Conservation (phyloP, 257 asterid genomes). For the Petrea volubilis region DNA sequence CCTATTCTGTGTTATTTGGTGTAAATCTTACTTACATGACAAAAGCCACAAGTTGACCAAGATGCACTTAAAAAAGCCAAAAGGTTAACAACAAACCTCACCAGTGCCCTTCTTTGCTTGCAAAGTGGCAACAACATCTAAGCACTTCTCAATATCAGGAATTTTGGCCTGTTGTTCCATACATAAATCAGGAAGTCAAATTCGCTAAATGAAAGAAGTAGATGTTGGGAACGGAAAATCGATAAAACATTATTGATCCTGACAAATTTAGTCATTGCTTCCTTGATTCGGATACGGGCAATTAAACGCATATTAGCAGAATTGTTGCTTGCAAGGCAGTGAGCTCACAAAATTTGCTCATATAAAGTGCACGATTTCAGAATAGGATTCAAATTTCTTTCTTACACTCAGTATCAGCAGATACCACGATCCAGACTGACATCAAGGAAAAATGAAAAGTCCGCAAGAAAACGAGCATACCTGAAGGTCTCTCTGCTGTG, state of each 20-base stretch:
- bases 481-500: constrained; percentile 74
- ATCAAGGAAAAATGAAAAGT: constrained; percentile 8
- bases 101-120: constrained; percentile 60
- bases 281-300: too few relatives aligned
- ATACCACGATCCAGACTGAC: not conserved
- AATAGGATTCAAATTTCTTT: not conserved
- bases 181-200: not conserved
- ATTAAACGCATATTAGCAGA: not conserved
- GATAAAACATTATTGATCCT: not conserved
- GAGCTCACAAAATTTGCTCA: not conserved
- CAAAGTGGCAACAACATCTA: constrained; percentile 61
- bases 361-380: not conserved
- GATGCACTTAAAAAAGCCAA: not conserved
- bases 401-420: not conserved
- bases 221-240: not conserved
- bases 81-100: constrained; percentile 54
- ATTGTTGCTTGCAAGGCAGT: not conserved
- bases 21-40: constrained; percentile 1
- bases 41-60: too few relatives aligned
- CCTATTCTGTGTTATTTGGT: not conserved
- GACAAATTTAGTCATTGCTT: too few relatives aligned
- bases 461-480: constrained; percentile 31
- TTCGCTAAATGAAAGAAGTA: constrained; percentile 9
- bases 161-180: constrained; percentile 57
- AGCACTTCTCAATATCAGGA: constrained; percentile 80